These are phyloP conservation scores for Luzula sylvatica DNA, from an alignment of 176 grass and related monocot species.

Conservation along the genomic window DNA sequence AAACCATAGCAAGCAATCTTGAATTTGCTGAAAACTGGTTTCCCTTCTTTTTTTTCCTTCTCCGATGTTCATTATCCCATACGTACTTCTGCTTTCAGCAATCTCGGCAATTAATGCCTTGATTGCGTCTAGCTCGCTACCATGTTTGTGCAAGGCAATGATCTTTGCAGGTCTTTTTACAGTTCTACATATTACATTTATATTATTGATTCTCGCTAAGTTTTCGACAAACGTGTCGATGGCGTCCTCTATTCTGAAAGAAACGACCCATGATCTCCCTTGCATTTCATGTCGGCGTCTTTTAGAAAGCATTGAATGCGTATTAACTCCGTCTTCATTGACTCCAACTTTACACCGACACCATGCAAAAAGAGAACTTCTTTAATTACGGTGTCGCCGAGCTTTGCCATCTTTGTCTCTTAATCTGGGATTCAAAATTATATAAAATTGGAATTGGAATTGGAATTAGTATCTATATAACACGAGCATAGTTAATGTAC, in stretches of 20 bases:
- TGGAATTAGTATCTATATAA: too few relatives aligned
- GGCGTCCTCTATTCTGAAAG: neutral
- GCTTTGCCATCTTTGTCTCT: too few relatives aligned
- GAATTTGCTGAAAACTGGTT: too few relatives aligned
- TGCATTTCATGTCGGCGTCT: constrained; percentile 2
- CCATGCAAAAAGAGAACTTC: neutral
- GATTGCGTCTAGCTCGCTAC: neutral
- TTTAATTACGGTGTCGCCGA: neutral
- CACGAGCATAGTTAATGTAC: too few relatives aligned
- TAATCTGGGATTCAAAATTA: too few relatives aligned
- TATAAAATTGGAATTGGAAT: too few relatives aligned
- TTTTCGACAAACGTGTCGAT: constrained; percentile 1
- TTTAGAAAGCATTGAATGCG: neutral
- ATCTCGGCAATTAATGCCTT: neutral
- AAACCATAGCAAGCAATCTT: too few relatives aligned
- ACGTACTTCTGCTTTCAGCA: neutral
- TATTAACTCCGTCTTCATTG: neutral
- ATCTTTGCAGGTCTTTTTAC: too few relatives aligned
- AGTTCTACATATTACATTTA: too few relatives aligned
- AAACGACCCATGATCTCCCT: neutral
- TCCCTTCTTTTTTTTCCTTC: neutral
- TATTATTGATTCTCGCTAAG: neutral
- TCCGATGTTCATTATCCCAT: neutral
- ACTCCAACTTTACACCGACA: neutral
- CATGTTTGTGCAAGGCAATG: neutral